Conservation (phyloP, 768 basidiomycete genomes). For the Auricularia sp. region DNA sequence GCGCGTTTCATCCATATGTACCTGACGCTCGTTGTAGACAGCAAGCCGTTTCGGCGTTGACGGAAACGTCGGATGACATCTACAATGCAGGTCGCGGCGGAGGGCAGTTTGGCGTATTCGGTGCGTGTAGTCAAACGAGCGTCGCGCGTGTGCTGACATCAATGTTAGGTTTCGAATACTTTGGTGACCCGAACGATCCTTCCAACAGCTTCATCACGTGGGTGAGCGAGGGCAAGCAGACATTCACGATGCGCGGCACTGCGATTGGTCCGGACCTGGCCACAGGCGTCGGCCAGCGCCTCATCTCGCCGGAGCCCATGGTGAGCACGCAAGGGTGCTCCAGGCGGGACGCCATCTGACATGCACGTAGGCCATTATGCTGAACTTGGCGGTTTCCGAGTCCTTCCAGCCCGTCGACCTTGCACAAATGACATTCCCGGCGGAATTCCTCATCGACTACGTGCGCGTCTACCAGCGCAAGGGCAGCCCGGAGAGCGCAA, state of each 20-base stretch:
- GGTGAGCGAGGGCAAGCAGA: conserved; percentile 52
- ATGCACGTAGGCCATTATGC: conserved; percentile 31
- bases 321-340: conserved; percentile 32
- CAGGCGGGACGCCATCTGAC: conserved; percentile 3
- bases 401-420: conserved; percentile 59
- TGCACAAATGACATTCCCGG: conserved; percentile 54
- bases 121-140: conserved; percentile 14
- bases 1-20: conserved; percentile 24
- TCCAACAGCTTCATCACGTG: conserved; percentile 75
- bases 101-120: conserved; percentile 33
- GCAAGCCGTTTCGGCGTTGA: conserved; percentile 45
- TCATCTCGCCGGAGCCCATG: conserved; percentile 89
- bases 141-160: too few relatives aligned
- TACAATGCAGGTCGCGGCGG: conserved; percentile 40
- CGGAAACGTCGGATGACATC: conserved; percentile 37
- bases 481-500: conserved; percentile 40
- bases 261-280: conserved; percentile 55
- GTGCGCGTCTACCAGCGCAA: conserved; percentile 70
- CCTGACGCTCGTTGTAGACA: conserved; percentile 20
- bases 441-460: conserved; percentile 64
- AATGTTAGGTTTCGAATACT: conserved; percentile 58
- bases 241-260: conserved; percentile 62
- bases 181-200: conserved; percentile 57
- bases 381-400: conserved; percentile 57
- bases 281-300: conserved; percentile 48